Evolutionary conservation across 78 protist species (phyloP).

Genomic region (Dictyostelium citrinum): DNA sequence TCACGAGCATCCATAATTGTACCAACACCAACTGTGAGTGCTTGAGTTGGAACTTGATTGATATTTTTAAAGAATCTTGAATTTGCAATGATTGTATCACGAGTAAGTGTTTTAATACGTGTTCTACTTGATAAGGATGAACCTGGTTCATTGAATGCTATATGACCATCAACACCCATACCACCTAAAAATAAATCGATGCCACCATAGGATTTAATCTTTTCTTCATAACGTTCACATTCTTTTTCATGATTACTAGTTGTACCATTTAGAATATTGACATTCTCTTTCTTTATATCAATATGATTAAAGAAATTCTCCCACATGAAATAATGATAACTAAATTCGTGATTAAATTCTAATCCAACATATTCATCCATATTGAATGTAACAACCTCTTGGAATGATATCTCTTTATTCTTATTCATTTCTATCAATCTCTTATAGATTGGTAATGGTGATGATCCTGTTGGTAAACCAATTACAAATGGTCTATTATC

Average conservation of each 20-base stretch:
- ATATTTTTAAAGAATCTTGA: conserved; percentile 91
- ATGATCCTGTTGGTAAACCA: conserved; percentile 91
- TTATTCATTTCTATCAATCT: conserved; percentile 78
- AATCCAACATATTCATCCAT: conserved; percentile 94
- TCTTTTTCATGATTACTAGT: conserved; percentile 72
- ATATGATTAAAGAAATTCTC: conserved; percentile 87
- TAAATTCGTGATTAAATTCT: conserved; percentile 79
- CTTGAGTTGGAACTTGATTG: conserved; percentile 88
- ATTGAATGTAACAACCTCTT: conserved; percentile 89
- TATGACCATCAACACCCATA: conserved; percentile 95
- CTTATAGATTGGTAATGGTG: conserved; percentile 81
- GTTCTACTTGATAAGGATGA: conserved; percentile 84
- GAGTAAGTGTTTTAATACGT: conserved; percentile 87
- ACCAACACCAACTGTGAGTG: conserved; percentile 94
- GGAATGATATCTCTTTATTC: conserved; percentile 79
- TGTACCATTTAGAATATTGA: conserved; percentile 87
- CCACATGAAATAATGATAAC: conserved; percentile 93
- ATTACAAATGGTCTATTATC: conserved; percentile 71
- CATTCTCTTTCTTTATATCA: conserved; percentile 85
- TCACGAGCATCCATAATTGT: conserved; percentile 91
- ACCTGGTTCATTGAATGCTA: conserved; percentile 97
- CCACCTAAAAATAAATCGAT: conserved; percentile 92
- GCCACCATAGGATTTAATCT: conserved; percentile 83
- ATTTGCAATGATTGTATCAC: conserved; percentile 87
- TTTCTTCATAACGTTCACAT: conserved; percentile 80